Percentiles rank a stretch among this genome's conserved stretches.
These are phyloP conservation scores for Naegleria lovaniensis DNA, from an alignment of 208 protist species.

Conservation along the genomic window DNA sequence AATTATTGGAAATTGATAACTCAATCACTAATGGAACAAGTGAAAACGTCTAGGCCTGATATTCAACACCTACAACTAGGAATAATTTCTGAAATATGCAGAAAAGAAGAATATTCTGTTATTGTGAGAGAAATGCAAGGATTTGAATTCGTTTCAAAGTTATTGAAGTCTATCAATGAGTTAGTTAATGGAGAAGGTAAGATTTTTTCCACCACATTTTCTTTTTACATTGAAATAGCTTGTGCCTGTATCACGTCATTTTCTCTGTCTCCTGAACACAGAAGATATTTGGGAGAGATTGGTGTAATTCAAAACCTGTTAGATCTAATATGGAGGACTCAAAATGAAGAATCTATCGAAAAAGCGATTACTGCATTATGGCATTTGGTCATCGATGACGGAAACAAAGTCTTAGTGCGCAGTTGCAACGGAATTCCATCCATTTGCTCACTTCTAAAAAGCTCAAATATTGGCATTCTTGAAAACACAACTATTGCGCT, in stretches of 20 bases:
- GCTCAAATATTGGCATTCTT: conserved; percentile 72
- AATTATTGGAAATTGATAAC: background rate
- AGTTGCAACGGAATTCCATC: conserved; percentile 67
- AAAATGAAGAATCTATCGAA: conserved; percentile 73
- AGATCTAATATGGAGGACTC: conserved; percentile 67
- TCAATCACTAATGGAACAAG: background rate
- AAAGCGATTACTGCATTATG: conserved; percentile 74
- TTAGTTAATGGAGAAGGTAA: conserved; percentile 68
- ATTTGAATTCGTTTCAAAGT: conserved; percentile 51
- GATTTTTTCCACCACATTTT: background rate
- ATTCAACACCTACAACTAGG: background rate
- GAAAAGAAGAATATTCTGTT: background rate
- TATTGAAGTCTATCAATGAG: conserved; percentile 79
- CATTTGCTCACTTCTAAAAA: conserved; percentile 75
- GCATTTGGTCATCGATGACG: conserved; percentile 48
- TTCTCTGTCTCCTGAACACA: background rate
- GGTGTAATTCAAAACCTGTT: conserved; percentile 71
- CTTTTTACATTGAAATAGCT: conserved; percentile 28
- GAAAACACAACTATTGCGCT: conserved; percentile 83
- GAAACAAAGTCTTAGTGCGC: conserved; percentile 59
- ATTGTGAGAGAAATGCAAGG: conserved; percentile 43
- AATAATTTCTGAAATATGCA: background rate
- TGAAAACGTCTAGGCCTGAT: background rate
- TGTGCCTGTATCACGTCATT: conserved; percentile 55
- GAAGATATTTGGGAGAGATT: conserved; percentile 50